Conservation (phyloP, 179 eudicot species). For the Vitellaria paradoxa region DNA sequence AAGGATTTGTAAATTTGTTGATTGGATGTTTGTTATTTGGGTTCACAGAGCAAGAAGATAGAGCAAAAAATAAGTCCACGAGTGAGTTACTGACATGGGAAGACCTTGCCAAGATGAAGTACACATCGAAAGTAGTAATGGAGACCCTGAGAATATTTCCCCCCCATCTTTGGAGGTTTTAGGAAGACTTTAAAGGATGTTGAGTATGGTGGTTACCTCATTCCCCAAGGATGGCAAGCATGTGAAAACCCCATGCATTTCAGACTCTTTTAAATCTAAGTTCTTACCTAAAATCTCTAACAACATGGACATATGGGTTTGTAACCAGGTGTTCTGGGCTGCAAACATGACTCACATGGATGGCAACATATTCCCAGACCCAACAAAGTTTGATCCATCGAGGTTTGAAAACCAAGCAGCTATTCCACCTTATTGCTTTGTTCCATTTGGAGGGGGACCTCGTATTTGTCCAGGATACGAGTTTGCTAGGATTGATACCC, state of each 20-base stretch:
- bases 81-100: slow-evolving; percentile 42
- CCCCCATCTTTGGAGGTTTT: slow-evolving; percentile 35
- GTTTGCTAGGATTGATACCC: slow-evolving; percentile 39
- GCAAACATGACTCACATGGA: slow-evolving; percentile 43
- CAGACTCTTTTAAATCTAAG: too few relatives aligned
- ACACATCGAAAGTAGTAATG: slow-evolving; percentile 43
- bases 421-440: slow-evolving; percentile 34
- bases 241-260: slow-evolving; percentile 1
- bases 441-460: slow-evolving; percentile 40
- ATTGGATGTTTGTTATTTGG: neutral
- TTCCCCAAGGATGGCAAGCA: slow-evolving; percentile 56
- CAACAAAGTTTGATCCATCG: slow-evolving; percentile 35
- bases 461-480: slow-evolving; percentile 43
- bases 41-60: slow-evolving; percentile 43
- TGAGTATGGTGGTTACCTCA: slow-evolving; percentile 36
- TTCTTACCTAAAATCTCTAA: too few relatives aligned
- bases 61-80: slow-evolving; percentile 22
- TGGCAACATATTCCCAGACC: slow-evolving; percentile 28
- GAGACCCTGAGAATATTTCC: slow-evolving; percentile 40
- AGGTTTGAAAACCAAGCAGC: slow-evolving; percentile 34
- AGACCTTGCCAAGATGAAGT: slow-evolving; percentile 47
- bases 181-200: slow-evolving; percentile 35
- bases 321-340: slow-evolving; percentile 25
- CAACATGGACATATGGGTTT: too few relatives aligned
- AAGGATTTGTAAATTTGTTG: too few relatives aligned